Evolutionary conservation across 371 early-diverging fungal genomes (phyloP).

Genomic region (Mucor lusitanicus): DNA sequence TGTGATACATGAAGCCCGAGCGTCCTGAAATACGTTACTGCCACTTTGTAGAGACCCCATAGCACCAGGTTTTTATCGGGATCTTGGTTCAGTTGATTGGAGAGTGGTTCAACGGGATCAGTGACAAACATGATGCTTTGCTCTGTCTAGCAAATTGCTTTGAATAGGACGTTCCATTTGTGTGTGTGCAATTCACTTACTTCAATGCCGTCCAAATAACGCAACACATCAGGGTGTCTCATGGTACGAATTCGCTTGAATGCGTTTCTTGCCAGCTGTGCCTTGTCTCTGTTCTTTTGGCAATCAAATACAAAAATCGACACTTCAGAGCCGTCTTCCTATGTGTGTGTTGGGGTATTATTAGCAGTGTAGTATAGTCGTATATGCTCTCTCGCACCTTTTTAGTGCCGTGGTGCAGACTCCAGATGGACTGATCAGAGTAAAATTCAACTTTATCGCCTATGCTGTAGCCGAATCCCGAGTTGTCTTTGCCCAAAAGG

Average conservation of each 20-base stretch:
- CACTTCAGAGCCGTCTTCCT: constrained; percentile 78
- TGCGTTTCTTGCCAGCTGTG: constrained; percentile 85
- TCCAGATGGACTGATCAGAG: constrained; percentile 74
- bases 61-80: constrained; percentile 67
- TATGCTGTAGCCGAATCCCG: constrained; percentile 76
- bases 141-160: constrained; percentile 71
- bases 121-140: constrained; percentile 90
- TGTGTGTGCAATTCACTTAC: constrained; percentile 51
- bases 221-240: constrained; percentile 88
- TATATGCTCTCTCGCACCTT: constrained; percentile 48
- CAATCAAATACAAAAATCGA: constrained; percentile 90
- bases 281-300: constrained; percentile 60
- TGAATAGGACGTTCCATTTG: too few relatives aligned
- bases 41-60: constrained; percentile 91
- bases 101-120: constrained; percentile 81
- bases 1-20: too few relatives aligned
- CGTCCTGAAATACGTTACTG: constrained; percentile 54
- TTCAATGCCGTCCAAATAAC: constrained; percentile 87
- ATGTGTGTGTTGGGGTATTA: neutral
- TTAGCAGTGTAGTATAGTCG: neutral
- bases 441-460: constrained; percentile 70
- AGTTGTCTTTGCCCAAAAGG: constrained; percentile 70
- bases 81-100: constrained; percentile 54
- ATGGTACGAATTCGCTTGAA: constrained; percentile 85
- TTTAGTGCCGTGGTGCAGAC: constrained; percentile 78